Evolutionary conservation across 1,284 basidiomycete genomes (phyloP).

Genomic region (Malassezia caprae): DNA sequence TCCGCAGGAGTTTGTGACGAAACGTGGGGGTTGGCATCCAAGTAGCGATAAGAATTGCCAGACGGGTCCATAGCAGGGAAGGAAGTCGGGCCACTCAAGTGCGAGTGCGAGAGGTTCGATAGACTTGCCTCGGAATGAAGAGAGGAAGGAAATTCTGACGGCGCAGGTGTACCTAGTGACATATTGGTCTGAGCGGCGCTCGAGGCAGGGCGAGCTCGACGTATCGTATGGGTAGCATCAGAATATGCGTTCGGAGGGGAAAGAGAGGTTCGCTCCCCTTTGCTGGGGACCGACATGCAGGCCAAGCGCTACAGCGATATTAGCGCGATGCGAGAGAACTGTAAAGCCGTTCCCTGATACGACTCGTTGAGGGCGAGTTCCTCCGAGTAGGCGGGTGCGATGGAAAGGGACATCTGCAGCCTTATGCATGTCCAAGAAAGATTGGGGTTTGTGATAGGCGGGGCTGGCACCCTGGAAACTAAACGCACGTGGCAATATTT

Average conservation of each 20-base stretch:
- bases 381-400: background rate
- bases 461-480: background rate
- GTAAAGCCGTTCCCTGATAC: background rate
- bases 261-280: background rate
- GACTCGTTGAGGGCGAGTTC: background rate
- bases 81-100: background rate
- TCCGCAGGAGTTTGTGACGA: background rate
- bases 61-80: background rate
- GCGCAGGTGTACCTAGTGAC: background rate
- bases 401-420: background rate
- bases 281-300: background rate
- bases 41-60: background rate
- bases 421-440: background rate
- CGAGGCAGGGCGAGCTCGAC: slow-evolving; percentile 1
- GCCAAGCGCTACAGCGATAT: background rate
- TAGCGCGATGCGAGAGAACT: background rate
- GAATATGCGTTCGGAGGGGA: background rate
- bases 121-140: background rate
- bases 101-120: background rate
- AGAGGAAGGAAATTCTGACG: background rate
- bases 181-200: background rate
- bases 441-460: background rate
- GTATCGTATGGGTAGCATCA: background rate
- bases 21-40: background rate
- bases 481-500: background rate